phyloP scores from a whole-genome alignment of 129 eudicot genomes.

The Ambrosia artemisiifolia region DNA sequence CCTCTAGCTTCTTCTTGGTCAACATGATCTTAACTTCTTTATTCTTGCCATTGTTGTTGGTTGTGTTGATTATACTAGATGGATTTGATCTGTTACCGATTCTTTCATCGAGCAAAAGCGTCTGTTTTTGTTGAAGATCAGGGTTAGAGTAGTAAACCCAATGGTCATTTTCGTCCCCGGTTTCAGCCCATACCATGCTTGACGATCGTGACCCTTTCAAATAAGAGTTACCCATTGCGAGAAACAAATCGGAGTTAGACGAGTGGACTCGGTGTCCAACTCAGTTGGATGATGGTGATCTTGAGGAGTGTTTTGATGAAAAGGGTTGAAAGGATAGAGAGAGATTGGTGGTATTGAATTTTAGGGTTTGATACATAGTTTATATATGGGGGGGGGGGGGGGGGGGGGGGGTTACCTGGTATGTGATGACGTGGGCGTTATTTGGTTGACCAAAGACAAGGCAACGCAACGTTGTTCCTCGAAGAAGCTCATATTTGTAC shows the following conservation, averaged over 20 bases:
- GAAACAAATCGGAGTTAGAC: neutral
- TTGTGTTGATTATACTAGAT: neutral
- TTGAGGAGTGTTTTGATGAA: neutral
- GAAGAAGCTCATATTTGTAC: slow-evolving; percentile 4
- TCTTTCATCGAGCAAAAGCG: slow-evolving; percentile 16
- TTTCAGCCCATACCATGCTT: slow-evolving; percentile 31
- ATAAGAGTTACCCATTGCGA: slow-evolving; percentile 41
- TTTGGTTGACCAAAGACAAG: slow-evolving; percentile 31
- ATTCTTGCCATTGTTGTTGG: slow-evolving; percentile 23
- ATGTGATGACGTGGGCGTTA: neutral
- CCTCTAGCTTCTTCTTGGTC: slow-evolving; percentile 40
- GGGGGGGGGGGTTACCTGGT: neutral
- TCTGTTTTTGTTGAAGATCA: slow-evolving; percentile 23
- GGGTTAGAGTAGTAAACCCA: slow-evolving; percentile 29
- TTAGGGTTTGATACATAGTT: neutral
- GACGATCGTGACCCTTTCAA: slow-evolving; percentile 33
- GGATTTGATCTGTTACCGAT: neutral
- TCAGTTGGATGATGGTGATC: neutral
- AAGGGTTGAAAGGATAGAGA: too few species aligned
- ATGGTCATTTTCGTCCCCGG: slow-evolving; percentile 29
- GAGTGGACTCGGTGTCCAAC: neutral
- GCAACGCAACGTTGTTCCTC: slow-evolving; percentile 21
- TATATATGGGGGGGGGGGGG: neutral
- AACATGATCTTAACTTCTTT: slow-evolving; percentile 45
- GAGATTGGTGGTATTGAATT: neutral